Conservation (phyloP, 257 asterid genomes). For the Solanum pennellii region DNA sequence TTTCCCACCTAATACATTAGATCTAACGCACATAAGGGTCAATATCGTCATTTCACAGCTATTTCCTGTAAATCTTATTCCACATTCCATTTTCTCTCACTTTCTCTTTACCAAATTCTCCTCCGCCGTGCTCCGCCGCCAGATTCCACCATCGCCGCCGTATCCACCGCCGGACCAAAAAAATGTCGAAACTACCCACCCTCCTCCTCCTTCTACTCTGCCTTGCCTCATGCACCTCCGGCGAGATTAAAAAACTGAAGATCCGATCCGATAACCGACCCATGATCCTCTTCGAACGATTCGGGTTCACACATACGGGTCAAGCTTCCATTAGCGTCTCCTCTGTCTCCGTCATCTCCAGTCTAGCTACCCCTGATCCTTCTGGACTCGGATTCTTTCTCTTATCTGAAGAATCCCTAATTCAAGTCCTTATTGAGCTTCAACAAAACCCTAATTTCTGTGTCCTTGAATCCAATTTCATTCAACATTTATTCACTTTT, state of each 20-base stretch:
- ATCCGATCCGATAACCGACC: conserved; percentile 63
- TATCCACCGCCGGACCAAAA: conserved; percentile 2
- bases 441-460: conserved; percentile 67
- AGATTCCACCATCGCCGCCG: neutral
- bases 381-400: conserved; percentile 79
- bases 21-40: neutral
- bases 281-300: conserved; percentile 85
- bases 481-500: conserved; percentile 50
- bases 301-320: conserved; percentile 92
- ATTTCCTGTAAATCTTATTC: neutral
- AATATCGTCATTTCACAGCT: neutral
- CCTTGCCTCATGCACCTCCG: conserved; percentile 32
- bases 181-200: conserved; percentile 44
- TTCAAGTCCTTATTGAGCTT: conserved; percentile 74
- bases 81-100: neutral
- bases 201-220: conserved; percentile 12
- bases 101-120: neutral
- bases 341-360: conserved; percentile 55
- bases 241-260: conserved; percentile 70
- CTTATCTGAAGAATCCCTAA: conserved; percentile 63
- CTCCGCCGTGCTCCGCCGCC: neutral
- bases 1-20: neutral
- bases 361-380: conserved; percentile 39
- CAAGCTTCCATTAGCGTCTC: conserved; percentile 58
- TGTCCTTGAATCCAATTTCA: conserved; percentile 69